These are phyloP conservation scores for Pseudogymnoascus verrucosus DNA, from an alignment of 2,329 filamentous ascomycete genomes.

Conservation along the genomic window DNA sequence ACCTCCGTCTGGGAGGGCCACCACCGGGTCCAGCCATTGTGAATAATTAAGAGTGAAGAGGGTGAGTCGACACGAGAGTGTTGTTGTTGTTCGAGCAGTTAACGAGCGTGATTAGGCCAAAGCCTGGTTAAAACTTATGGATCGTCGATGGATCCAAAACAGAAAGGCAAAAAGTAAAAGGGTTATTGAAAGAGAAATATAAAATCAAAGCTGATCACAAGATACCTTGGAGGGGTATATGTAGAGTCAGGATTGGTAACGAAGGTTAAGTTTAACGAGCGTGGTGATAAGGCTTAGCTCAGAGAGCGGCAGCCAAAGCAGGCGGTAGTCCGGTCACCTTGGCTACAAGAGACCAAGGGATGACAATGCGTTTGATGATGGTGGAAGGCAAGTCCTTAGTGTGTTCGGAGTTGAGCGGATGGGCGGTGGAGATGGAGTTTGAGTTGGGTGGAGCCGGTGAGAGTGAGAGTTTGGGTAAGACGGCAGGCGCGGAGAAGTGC, in stretches of 20 bases:
- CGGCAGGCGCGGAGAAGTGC: neutral
- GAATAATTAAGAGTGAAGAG: slow-evolving; percentile 22
- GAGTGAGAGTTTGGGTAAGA: neutral
- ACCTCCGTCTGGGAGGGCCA: slow-evolving; percentile 74
- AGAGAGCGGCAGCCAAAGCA: neutral
- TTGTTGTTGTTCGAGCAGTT: slow-evolving; percentile 31
- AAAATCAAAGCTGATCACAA: neutral
- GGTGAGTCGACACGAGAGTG: slow-evolving; percentile 22
- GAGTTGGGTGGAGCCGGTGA: slow-evolving; percentile 3
- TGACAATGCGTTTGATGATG: neutral
- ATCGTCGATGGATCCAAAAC: neutral
- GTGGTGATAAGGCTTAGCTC: slow-evolving; percentile 8
- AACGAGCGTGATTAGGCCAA: slow-evolving; percentile 13
- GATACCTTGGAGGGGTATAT: neutral
- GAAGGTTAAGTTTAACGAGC: slow-evolving; percentile 4
- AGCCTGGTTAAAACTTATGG: slow-evolving; percentile 6
- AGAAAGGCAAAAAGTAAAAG: neutral
- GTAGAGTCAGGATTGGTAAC: slow-evolving; percentile 1
- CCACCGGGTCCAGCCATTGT: slow-evolving; percentile 89
- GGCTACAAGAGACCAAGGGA: neutral
- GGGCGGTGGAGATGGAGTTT: neutral
- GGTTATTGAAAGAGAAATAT: neutral
- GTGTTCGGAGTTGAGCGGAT: slow-evolving; percentile 5
- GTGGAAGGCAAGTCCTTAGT: neutral
- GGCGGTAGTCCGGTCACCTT: neutral